A percentile compares a stretch with the other conserved stretches of the same genome.
These are phyloP conservation scores for Pleurotus tuoliensis DNA, from an alignment of 768 basidiomycete species.

Conservation along the genomic window DNA sequence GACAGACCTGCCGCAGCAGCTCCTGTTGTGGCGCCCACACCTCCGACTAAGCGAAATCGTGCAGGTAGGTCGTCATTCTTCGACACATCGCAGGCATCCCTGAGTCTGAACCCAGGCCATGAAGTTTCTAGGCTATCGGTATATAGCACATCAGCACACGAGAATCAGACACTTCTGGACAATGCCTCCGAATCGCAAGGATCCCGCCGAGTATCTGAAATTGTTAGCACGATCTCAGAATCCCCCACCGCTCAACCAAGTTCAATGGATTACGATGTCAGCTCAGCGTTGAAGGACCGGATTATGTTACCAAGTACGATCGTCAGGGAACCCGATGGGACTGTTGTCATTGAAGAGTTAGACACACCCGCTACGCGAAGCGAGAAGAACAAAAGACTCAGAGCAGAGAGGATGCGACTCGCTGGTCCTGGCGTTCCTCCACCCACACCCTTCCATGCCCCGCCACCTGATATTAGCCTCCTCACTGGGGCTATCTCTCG, in stretches of 20 bases:
- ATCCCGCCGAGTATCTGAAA: too few relatives aligned
- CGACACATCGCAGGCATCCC: neutral
- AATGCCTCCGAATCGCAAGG: too few relatives aligned
- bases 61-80: conserved; percentile 27
- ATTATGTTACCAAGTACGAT: conserved; percentile 18
- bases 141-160: conserved; percentile 8
- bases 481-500: neutral
- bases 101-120: conserved; percentile 35
- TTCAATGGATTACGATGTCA: conserved; percentile 3
- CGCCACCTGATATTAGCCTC: neutral
- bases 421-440: conserved; percentile 9
- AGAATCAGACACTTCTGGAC: conserved; percentile 8
- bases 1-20: conserved; percentile 38
- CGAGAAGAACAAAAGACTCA: conserved; percentile 48
- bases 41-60: conserved; percentile 50
- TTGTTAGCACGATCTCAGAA: too few relatives aligned
- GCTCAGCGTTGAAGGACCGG: conserved; percentile 10
- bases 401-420: conserved; percentile 30
- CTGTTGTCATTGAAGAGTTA: conserved; percentile 63
- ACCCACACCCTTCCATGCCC: neutral
- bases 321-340: conserved; percentile 35
- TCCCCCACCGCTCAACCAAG: too few relatives aligned
- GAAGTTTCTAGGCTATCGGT: conserved; percentile 1
- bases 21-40: conserved; percentile 30
- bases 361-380: conserved; percentile 68